A percentile compares a stretch with the other conserved stretches of the same genome.
These are phyloP conservation scores for Rubia tinctorum DNA, from an alignment of 305 asterid genomes.

Conservation along the genomic window DNA sequence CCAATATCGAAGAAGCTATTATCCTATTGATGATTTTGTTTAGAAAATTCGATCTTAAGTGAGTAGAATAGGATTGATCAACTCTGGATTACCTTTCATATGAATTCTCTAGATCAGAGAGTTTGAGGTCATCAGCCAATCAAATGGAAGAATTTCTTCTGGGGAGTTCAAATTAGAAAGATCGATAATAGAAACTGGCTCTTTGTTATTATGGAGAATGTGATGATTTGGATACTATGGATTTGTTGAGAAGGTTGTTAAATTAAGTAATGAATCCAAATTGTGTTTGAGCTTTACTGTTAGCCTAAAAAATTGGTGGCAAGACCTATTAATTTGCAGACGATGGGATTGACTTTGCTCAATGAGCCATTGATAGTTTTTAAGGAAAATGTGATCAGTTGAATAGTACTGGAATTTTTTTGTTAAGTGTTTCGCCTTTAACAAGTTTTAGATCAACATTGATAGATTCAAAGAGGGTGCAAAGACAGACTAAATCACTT, in stretches of 20 bases:
- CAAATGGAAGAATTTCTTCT: conserved; percentile 89
- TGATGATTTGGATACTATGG: conserved; percentile 53
- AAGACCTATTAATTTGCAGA: conserved; percentile 34
- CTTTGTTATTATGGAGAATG: conserved; percentile 82
- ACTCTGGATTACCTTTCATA: conserved; percentile 79
- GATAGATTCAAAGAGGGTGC: conserved; percentile 50
- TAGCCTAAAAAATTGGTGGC: conserved; percentile 68
- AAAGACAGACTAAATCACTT: conserved; percentile 60
- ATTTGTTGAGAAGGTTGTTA: conserved; percentile 59
- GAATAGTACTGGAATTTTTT: conserved; percentile 57
- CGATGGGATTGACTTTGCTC: conserved; percentile 66
- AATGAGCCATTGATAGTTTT: conserved; percentile 48
- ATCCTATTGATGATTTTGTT: conserved; percentile 79
- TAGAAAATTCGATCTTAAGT: conserved; percentile 57
- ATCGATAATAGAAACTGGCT: conserved; percentile 62
- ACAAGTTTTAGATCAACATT: conserved; percentile 38
- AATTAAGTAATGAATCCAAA: conserved; percentile 35
- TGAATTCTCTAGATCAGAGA: conserved; percentile 77
- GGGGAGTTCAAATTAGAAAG: conserved; percentile 52
- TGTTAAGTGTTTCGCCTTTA: conserved; percentile 66
- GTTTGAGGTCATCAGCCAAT: conserved; percentile 62
- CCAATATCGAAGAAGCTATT: conserved; percentile 85
- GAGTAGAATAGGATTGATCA: conserved; percentile 85
- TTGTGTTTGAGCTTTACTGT: conserved; percentile 49
- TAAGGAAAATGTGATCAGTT: conserved; percentile 49